Base-by-base conservation (phyloP, 352 stramenopile genomes). In the Phytophthora cactorum region DNA sequence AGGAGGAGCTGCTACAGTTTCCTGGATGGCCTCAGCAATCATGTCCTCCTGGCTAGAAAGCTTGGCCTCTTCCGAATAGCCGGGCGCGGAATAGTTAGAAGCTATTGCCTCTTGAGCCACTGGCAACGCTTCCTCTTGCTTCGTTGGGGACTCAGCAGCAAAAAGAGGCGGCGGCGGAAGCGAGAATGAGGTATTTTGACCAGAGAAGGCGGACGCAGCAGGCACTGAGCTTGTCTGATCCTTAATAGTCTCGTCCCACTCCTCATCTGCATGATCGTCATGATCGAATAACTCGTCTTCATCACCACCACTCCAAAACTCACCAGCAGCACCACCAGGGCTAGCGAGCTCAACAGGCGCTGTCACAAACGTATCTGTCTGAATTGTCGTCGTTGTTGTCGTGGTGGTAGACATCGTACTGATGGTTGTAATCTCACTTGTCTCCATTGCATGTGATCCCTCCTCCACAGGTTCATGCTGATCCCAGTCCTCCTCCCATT, bases 221-320 rank as follows among this genome's bases (percentile, higher is more conserved):
- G 25, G 3, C 9, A 57, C 28, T 8, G 50, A 44, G 2, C 28
- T 51, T 29, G 59, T 36, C 22, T 71, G 51, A 28, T 47, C 60
- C 39, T 71, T 71, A 9, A 73, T 59, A 41, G 74, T 70, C 32
- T 78, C 68, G 43, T 82, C 54, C 63, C 74, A 77, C 1, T 79
- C 61, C 38, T 86, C 78, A 22, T 77, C 52, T 34, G 68, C 70
- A 58, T 89, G 50, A 39, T 85, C 80, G 17, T 90, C 81, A 29
- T 90, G 71, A 64, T 85, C 75, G 50, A 91, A 91, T 10, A 93
- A 68, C 10, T 66, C 78, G 14, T 82, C 72, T 60, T 90, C 82
- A 25, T 83, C 73, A 58, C 76, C 70, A 9, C 84, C 82, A 15
- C 79, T 81, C 84, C 82, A 91, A 52, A 89, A 93, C 51, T 89